Conservation (phyloP, 2,329 filamentous ascomycete genomes). For the Chaetomium strumarium region DNA sequence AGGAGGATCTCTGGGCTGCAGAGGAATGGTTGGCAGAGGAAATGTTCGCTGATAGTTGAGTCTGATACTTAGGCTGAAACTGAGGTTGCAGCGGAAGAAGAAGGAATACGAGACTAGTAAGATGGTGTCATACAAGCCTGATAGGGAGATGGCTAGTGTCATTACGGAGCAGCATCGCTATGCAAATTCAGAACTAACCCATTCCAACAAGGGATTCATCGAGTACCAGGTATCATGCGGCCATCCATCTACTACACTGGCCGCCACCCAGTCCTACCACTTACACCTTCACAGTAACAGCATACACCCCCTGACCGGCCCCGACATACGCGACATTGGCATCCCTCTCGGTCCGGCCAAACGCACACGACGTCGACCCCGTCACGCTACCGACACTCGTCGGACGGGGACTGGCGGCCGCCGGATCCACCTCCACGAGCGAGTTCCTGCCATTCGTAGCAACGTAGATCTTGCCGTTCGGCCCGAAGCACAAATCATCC, state of each 20-base stretch:
- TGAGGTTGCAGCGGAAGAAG: too few species aligned
- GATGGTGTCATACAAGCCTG: too few species aligned
- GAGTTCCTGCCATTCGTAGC: constrained; percentile 29
- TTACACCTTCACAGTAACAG: constrained; percentile 21
- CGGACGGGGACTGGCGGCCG: constrained; percentile 21
- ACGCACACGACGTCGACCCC: constrained; percentile 28
- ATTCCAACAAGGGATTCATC: too few species aligned
- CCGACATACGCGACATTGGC: constrained; percentile 28
- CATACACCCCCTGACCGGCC: constrained; percentile 27
- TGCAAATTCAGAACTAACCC: too few species aligned
- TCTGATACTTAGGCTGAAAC: too few species aligned
- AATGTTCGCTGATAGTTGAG: too few species aligned
- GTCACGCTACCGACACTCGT: constrained; percentile 25
- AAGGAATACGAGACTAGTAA: too few species aligned
- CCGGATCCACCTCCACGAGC: constrained; percentile 29
- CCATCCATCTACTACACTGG: not conserved
- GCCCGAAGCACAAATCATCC: constrained; percentile 30
- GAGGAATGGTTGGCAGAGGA: not conserved
- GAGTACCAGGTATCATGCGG: not conserved
- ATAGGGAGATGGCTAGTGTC: too few species aligned
- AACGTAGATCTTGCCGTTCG: constrained; percentile 30
- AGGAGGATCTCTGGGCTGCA: not conserved
- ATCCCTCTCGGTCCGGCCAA: constrained; percentile 28
- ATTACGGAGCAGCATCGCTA: too few species aligned
- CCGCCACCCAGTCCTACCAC: too few species aligned